Evolutionary conservation across 768 basidiomycete genomes (phyloP).

Genomic region (Calocybe indica): DNA sequence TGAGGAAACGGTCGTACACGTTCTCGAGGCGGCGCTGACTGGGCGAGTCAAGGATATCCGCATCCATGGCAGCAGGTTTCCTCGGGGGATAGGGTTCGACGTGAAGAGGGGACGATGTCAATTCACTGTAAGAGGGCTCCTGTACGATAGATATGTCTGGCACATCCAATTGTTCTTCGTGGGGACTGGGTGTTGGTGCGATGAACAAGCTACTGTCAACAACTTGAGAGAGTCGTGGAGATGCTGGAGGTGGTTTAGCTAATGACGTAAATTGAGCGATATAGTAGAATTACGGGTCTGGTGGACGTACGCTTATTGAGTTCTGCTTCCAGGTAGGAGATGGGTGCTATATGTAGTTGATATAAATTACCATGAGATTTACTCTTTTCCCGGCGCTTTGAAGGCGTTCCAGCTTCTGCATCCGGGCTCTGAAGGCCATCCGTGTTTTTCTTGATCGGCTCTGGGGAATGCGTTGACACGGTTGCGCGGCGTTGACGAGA

Average conservation of each 20-base stretch:
- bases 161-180: constrained; percentile 31
- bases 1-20: constrained; percentile 77
- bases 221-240: constrained; percentile 57
- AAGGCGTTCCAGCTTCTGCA: constrained; percentile 43
- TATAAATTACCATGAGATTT: constrained; percentile 61
- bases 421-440: constrained; percentile 10
- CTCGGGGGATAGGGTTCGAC: constrained; percentile 62
- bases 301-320: constrained; percentile 49
- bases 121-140: constrained; percentile 40
- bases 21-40: constrained; percentile 59
- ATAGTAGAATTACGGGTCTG: background rate
- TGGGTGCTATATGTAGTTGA: constrained; percentile 58
- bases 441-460: constrained; percentile 15
- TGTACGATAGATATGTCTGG: constrained; percentile 20
- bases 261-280: constrained; percentile 7
- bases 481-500: constrained; percentile 54
- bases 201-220: constrained; percentile 68
- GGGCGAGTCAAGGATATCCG: constrained; percentile 44
- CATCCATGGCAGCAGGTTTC: constrained; percentile 27
- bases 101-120: constrained; percentile 54
- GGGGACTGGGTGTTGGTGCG: constrained; percentile 37
- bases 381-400: constrained; percentile 61
- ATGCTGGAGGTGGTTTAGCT: constrained; percentile 34
- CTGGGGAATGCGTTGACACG: constrained; percentile 59
- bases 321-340: constrained; percentile 60